Percentiles rank a stretch among this genome's conserved stretches.
These are phyloP conservation scores for Aphanomyces euteiches DNA, from an alignment of 352 stramenopile genomes.

Conservation along the genomic window DNA sequence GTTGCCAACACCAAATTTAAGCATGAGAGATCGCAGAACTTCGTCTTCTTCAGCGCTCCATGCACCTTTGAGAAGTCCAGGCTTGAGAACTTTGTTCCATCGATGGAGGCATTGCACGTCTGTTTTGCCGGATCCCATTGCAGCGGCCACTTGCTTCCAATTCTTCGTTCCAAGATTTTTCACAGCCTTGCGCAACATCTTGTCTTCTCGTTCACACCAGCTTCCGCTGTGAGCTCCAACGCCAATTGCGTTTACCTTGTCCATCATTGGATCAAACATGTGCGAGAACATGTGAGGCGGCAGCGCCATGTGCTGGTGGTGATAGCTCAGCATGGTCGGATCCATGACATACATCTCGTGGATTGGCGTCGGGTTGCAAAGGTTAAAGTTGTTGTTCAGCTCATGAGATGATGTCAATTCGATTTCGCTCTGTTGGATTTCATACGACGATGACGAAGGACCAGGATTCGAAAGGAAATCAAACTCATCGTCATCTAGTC, in stretches of 20 bases:
- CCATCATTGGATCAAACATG: conserved; percentile 22
- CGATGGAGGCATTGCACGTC: conserved; percentile 94
- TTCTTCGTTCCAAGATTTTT: conserved; percentile 89
- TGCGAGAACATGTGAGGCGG: no score
- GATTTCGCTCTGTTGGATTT: no score
- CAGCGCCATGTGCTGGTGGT: conserved; percentile 1
- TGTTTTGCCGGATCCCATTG: conserved; percentile 80
- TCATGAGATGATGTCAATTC: background rate
- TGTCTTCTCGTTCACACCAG: conserved; percentile 73
- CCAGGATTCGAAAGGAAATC: conserved; percentile 18
- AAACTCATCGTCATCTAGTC: conserved; percentile 4
- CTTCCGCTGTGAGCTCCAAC: conserved; percentile 16
- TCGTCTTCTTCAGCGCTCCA: conserved; percentile 87
- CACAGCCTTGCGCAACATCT: conserved; percentile 82
- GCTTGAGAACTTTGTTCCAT: conserved; percentile 94
- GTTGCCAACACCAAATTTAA: conserved; percentile 79
- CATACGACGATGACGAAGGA: no score
- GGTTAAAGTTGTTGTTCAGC: background rate
- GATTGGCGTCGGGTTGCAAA: conserved; percentile 11
- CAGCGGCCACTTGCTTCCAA: conserved; percentile 92
- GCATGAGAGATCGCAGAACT: conserved; percentile 65
- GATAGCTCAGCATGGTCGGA: conserved; percentile 5
- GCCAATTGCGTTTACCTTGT: background rate
- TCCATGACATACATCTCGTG: conserved; percentile 19
- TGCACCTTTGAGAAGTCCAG: conserved; percentile 80